Percentiles rank a stretch among this genome's conserved stretches.
Evolutionary conservation across 2,329 filamentous ascomycete species (phyloP).

Genomic region (Colletotrichum sp.): DNA sequence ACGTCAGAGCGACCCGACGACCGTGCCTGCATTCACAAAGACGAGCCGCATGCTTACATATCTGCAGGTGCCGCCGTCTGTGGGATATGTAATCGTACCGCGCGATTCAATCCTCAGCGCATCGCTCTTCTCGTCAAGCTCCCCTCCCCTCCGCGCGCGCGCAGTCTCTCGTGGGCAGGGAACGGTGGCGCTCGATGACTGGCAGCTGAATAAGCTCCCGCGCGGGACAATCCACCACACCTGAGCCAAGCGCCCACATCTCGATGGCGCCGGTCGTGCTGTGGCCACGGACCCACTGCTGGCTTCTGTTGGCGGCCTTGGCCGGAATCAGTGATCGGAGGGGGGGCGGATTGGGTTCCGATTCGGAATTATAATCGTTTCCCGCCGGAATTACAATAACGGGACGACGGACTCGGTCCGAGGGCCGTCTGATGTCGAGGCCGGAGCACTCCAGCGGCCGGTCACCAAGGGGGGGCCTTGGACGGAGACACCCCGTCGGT

Average conservation of each 20-base stretch:
- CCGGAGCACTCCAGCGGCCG: not conserved
- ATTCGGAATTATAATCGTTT: not conserved
- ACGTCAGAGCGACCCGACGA: not conserved
- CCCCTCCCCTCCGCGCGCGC: not conserved
- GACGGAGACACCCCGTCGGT: not conserved
- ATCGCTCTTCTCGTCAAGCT: not conserved
- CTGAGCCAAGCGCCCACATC: not conserved
- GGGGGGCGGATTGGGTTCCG: not conserved
- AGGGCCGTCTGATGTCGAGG: too few species aligned
- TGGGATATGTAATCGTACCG: not conserved
- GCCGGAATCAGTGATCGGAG: not conserved
- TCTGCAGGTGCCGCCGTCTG: not conserved
- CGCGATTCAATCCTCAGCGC: not conserved
- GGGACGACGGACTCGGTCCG: not conserved
- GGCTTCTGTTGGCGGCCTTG: not conserved
- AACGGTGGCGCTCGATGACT: not conserved
- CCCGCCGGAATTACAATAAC: not conserved
- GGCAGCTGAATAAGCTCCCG: constrained; percentile 17
- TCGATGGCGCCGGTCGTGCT: not conserved
- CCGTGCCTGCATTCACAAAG: not conserved
- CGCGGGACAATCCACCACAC: constrained; percentile 9
- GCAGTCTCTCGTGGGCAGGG: not conserved
- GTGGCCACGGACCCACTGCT: not conserved
- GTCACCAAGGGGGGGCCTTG: not conserved
- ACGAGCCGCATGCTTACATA: not conserved